Conservation (phyloP, 2,329 filamentous ascomycete species). For the Alternaria incomplexa region DNA sequence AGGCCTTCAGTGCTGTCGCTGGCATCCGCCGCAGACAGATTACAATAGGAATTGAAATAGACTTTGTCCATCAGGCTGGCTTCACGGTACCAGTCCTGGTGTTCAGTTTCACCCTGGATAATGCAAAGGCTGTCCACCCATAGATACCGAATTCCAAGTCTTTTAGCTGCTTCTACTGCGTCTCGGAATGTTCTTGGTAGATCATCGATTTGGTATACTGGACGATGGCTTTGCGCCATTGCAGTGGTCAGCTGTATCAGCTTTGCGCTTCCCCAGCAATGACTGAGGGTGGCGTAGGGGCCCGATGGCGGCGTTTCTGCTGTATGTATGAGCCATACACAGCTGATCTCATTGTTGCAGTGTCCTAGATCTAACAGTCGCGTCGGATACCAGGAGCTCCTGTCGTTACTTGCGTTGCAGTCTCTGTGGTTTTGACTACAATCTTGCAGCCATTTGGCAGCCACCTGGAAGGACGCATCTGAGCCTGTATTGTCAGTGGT, state of each 20-base stretch:
- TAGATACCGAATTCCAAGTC: conserved; percentile 19
- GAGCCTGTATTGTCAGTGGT: neutral
- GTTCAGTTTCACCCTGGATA: neutral
- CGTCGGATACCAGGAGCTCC: conserved; percentile 5
- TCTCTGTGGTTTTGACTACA: neutral
- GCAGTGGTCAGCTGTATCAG: conserved; percentile 5
- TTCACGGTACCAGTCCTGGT: conserved; percentile 8
- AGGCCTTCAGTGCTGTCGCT: conserved; percentile 5
- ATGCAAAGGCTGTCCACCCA: conserved; percentile 26
- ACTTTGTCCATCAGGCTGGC: conserved; percentile 12
- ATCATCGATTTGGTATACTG: neutral
- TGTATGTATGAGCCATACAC: conserved; percentile 7
- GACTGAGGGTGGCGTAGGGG: conserved; percentile 12
- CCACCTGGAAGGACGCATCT: neutral
- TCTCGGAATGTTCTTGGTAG: conserved; percentile 25
- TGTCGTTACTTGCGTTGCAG: neutral
- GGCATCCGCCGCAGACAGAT: conserved; percentile 9
- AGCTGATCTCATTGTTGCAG: neutral
- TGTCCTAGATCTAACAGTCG: conserved; percentile 9
- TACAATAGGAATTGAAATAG: conserved; percentile 10
- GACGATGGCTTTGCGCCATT: neutral
- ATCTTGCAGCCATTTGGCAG: neutral
- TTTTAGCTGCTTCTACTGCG: conserved; percentile 14
- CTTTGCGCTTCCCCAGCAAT: conserved; percentile 9
- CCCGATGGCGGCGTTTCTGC: neutral